Base-by-base conservation (phyloP, 495 filamentous ascomycete species). In the Acidomyces sp. region DNA sequence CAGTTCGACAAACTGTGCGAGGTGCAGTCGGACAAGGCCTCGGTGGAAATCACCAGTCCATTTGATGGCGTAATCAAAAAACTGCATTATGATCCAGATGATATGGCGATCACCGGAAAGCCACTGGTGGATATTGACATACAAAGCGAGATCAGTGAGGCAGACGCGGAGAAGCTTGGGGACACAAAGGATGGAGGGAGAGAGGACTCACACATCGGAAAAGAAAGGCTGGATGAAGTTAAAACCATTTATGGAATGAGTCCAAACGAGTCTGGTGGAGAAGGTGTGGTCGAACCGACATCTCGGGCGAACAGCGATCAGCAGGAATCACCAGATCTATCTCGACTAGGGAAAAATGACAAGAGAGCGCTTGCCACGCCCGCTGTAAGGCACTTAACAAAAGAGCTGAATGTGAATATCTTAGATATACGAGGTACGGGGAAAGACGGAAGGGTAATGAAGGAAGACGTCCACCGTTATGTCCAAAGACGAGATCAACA, bases 1-100 rank as follows among this genome's bases (percentile, higher is more conserved):
- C 85, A 99, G 62, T 99, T 93, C 74, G 88, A 92, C 56, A 88
- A 85, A 40, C 64, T 99, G 26, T 99, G 92, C 60, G 90, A 99
- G 63, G 92, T 96, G 28, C 90, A 95, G 57, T 90, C 82, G 39
- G 92, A 99, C 63, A 99, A 99, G 61, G 92, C 92, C 11, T 87
- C 85, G n/a, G 85, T 93, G 28, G 90, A 83, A 74, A 99, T 99
- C 40, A 94, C 90, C 21, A 93, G 85, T 38, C 73, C 86, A 34
- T 99, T 90, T 55, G 81, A 85, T 41, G 92, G 90, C 13, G 80
- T 96, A 1, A 87, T 99, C 37, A 95, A 93, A 66, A 95, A 85
- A 63, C 68, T 99, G 20, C 75, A 96, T 58, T 96, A 93, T 55
- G 85, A 95, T 36, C 76, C 87, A 12, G 92, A 93, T 42, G 90